Percentiles rank a stretch among this genome's conserved stretches.
phyloP scores from a whole-genome alignment of 2,329 filamentous ascomycete genomes.

The Nigrospora sphaerica region DNA sequence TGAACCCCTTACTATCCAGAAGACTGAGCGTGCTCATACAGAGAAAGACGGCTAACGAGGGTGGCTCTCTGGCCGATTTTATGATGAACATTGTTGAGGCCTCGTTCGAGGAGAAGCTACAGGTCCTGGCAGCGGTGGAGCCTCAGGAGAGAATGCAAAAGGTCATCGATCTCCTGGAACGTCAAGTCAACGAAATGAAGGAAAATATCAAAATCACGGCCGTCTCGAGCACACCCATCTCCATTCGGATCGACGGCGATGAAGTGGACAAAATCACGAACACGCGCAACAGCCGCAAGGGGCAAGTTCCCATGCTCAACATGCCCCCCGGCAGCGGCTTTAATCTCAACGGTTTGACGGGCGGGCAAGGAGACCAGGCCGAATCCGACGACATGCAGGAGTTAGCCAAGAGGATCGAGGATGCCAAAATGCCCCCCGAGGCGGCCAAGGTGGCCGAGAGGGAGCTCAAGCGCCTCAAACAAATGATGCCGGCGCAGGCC shows the following conservation, averaged over 20 bases:
- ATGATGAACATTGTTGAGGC: constrained; percentile 91
- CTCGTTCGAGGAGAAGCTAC: constrained; percentile 83
- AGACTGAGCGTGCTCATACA: constrained; percentile 83
- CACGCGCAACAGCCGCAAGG: constrained; percentile 22
- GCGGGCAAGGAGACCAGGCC: constrained; percentile 59
- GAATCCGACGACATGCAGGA: constrained; percentile 88
- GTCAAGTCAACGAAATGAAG: constrained; percentile 78
- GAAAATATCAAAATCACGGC: constrained; percentile 81
- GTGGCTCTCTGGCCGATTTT: constrained; percentile 84
- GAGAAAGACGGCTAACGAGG: constrained; percentile 73
- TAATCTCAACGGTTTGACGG: constrained; percentile 33
- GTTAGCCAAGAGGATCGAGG: constrained; percentile 78
- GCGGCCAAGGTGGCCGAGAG: constrained; percentile 85
- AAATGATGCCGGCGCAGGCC: constrained; percentile 94
- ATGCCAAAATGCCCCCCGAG: constrained; percentile 73
- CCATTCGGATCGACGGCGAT: constrained; percentile 51
- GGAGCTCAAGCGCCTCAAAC: constrained; percentile 79
- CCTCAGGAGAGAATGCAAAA: constrained; percentile 71
- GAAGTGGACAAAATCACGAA: constrained; percentile 40
- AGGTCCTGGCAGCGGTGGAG: constrained; percentile 74
- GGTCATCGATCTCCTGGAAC: constrained; percentile 76
- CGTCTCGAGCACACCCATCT: constrained; percentile 59
- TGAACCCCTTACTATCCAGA: constrained; percentile 80
- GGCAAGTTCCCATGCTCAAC: constrained; percentile 11
- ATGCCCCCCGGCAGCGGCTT: constrained; percentile 12